These are phyloP conservation scores for Psidium guajava DNA, from an alignment of 345 rosid genomes.

Conservation along the genomic window DNA sequence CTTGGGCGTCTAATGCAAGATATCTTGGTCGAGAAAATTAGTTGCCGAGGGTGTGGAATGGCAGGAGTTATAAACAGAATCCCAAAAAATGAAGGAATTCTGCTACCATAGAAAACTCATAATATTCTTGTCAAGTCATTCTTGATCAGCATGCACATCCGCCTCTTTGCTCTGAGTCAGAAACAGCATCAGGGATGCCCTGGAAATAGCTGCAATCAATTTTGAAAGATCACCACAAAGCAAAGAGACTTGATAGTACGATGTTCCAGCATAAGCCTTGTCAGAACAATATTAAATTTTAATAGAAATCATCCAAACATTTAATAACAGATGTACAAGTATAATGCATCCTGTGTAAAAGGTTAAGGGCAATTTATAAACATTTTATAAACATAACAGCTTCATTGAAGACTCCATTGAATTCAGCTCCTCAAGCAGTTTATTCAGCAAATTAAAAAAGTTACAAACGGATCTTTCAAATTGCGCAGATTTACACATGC, in stretches of 20 bases:
- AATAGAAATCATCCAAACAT: background rate
- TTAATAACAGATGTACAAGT: background rate
- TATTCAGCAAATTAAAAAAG: background rate
- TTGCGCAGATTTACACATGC: background rate
- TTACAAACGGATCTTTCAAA: background rate
- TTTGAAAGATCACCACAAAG: background rate
- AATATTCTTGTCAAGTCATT: background rate
- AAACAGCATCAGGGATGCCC: slow-evolving; percentile 58
- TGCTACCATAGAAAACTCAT: background rate
- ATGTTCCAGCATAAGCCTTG: background rate
- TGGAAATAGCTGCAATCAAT: slow-evolving; percentile 71
- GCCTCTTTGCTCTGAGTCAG: slow-evolving; percentile 79
- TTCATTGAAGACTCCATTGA: background rate
- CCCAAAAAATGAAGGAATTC: background rate
- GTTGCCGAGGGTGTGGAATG: background rate
- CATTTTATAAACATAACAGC: background rate
- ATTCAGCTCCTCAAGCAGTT: background rate
- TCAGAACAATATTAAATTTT: background rate
- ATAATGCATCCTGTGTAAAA: background rate
- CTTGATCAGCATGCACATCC: slow-evolving; percentile 75
- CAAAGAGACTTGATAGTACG: background rate
- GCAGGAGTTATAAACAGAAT: background rate
- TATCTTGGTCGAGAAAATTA: background rate
- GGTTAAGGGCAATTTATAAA: background rate
- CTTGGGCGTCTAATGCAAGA: background rate